Conservation (phyloP, 1,139 yeast genomes). For the Protomyces arabidopsidicola region DNA sequence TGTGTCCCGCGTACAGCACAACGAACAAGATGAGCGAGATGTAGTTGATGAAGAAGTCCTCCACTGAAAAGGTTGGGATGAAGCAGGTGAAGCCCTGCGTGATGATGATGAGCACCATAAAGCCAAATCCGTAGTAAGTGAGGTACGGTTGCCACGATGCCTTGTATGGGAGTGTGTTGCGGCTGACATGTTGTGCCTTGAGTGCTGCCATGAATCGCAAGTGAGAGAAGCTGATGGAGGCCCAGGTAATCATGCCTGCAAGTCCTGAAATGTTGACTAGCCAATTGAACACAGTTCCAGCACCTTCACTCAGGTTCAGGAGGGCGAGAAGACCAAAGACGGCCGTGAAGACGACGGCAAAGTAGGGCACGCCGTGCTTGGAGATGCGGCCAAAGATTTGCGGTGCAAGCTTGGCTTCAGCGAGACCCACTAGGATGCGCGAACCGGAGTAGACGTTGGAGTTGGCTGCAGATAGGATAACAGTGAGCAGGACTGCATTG, state of each 20-base stretch:
- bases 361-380: constrained; percentile 54
- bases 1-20: constrained; percentile 50
- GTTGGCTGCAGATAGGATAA: constrained; percentile 70
- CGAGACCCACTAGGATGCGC: constrained; percentile 58
- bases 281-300: constrained; percentile 74
- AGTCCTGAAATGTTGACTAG: constrained; percentile 70
- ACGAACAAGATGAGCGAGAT: constrained; percentile 51
- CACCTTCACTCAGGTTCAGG: constrained; percentile 60
- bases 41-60: constrained; percentile 58
- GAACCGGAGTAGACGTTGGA: constrained; percentile 64
- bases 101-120: constrained; percentile 58
- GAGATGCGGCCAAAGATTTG: constrained; percentile 51
- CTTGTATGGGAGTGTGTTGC: constrained; percentile 36
- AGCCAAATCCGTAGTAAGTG: constrained; percentile 44
- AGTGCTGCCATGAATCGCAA: constrained; percentile 33
- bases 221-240: constrained; percentile 48
- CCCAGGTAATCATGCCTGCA: constrained; percentile 52
- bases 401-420: constrained; percentile 61
- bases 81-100: constrained; percentile 65
- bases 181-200: constrained; percentile 30
- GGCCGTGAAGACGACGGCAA: constrained; percentile 47
- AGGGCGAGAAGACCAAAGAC: constrained; percentile 52
- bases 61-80: constrained; percentile 47
- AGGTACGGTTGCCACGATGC: constrained; percentile 58
- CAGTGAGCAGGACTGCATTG: constrained; percentile 66